Evolutionary conservation across 2,329 filamentous ascomycete species (phyloP), one percentile per base, ranked within the genome.

Genomic region (Cadophora malorum): DNA sequence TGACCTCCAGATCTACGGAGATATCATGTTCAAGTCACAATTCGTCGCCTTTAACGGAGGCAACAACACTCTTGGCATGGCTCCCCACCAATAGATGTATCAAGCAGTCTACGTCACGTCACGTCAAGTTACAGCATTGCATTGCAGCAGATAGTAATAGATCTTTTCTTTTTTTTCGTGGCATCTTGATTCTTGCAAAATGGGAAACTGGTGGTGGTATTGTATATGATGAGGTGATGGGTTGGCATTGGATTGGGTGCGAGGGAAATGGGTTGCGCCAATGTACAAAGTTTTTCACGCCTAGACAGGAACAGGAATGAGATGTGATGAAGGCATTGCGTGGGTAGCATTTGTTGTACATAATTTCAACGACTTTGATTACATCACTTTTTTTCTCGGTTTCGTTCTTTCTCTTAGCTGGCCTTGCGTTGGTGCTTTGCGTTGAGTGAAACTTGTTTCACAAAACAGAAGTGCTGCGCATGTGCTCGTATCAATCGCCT

Each of bases 11-110:
- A 88, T 93, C 76, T 88, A 85, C 74, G 86, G 86, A 21, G 86
- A 88, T 74, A 83, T 88, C 73, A 84, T 88, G 76, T 88, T 88
- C 80, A 88, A 88, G 80, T 85, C 84, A 38, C 84, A 87, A 74
- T 87, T 86, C 72, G 84, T 88, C 28, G 85, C 81, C 19, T 88
- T 88, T 75, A 83, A 87, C 75, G 82, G 80, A 41, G 85, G 83
- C 55, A 86, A 87, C 78, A 84, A 83, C 75, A 81, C 82, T 3
- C 76, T 88, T 38, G 84, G 84, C 14, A 81, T 87, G 76, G 85
- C 85, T 58, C 74, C 76, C 52, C 76, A 79, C 68, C 72, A 76
- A 59, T 73, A 70, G 61, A 68, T 63, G 19, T 12, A 38, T 41
- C 16, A 28, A 2, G 3, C 7, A 7, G 16, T 45, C 14, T 45